These are phyloP conservation scores for Ceraceosorus guamensis DNA, from an alignment of 1,284 basidiomycete species.

Conservation along the genomic window DNA sequence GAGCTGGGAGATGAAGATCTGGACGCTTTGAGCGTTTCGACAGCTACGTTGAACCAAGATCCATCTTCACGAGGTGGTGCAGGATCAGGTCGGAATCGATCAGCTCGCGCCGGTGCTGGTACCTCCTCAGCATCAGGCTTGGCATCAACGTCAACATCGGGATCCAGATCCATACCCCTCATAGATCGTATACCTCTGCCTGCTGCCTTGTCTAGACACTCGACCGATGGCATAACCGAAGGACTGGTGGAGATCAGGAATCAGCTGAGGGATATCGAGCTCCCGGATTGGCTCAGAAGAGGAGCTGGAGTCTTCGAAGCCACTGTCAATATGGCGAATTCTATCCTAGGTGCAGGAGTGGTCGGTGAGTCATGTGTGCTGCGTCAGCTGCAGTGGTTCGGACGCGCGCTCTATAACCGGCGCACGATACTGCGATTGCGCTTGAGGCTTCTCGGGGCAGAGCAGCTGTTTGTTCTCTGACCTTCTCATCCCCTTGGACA, in stretches of 20 bases:
- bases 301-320: constrained; percentile 76
- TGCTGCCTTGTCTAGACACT: constrained; percentile 11
- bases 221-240: constrained; percentile 11
- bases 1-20: constrained; percentile 21
- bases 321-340: constrained; percentile 90
- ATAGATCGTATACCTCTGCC: constrained; percentile 26
- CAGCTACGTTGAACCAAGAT: constrained; percentile 11
- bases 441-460: too few species aligned
- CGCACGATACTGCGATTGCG: too few species aligned
- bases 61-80: not conserved
- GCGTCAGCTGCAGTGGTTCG: not conserved
- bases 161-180: constrained; percentile 14
- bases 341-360: constrained; percentile 81
- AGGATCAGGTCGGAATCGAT: not conserved
- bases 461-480: too few species aligned
- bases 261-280: constrained; percentile 48
- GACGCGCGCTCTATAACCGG: not conserved
- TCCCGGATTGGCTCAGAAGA: constrained; percentile 49
- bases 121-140: too few species aligned
- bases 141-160: constrained; percentile 12
- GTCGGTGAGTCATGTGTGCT: constrained; percentile 28
- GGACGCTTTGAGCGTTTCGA: constrained; percentile 14
- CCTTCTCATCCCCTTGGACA: not conserved
- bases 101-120: not conserved
- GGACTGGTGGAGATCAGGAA: constrained; percentile 24